phyloP scores from a whole-genome alignment of 495 filamentous ascomycete species.

The Penicillium soppii region DNA sequence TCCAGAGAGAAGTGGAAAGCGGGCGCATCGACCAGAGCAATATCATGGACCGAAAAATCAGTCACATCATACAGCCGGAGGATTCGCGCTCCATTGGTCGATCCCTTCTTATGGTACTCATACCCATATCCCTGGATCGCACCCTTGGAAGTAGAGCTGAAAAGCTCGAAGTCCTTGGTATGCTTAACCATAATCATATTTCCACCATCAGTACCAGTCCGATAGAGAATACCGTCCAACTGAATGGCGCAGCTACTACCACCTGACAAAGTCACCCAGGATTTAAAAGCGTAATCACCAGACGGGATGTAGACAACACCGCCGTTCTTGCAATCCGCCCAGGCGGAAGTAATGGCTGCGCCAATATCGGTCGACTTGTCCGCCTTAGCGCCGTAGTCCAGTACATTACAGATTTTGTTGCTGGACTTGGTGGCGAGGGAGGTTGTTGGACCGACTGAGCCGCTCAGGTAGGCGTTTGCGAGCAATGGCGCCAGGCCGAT shows the following conservation, averaged over 20 bases:
- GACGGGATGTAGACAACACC: slow-evolving; percentile 38
- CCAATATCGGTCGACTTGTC: slow-evolving; percentile 49
- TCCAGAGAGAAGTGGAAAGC: slow-evolving; percentile 50
- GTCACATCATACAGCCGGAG: slow-evolving; percentile 39
- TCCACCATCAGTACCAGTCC: slow-evolving; percentile 42
- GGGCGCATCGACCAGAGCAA: slow-evolving; percentile 52
- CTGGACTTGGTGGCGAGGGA: slow-evolving; percentile 28
- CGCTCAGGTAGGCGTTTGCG: slow-evolving; percentile 39
- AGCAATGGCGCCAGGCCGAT: slow-evolving; percentile 34
- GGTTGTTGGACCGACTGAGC: slow-evolving; percentile 45
- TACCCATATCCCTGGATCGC: slow-evolving; percentile 55
- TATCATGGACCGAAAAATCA: slow-evolving; percentile 51
- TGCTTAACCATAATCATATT: slow-evolving; percentile 53
- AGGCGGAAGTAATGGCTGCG: slow-evolving; percentile 45
- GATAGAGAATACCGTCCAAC: slow-evolving; percentile 50
- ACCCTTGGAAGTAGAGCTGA: slow-evolving; percentile 44
- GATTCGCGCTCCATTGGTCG: slow-evolving; percentile 30
- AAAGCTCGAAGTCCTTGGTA: slow-evolving; percentile 51
- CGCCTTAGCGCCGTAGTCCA: slow-evolving; percentile 50
- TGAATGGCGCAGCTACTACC: slow-evolving; percentile 44
- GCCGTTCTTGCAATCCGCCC: slow-evolving; percentile 39
- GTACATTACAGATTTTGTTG: slow-evolving; percentile 46
- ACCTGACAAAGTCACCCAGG: slow-evolving; percentile 36
- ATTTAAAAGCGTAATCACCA: slow-evolving; percentile 34
- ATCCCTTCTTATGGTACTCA: slow-evolving; percentile 30